These are phyloP conservation scores for Solanum chiquidenum DNA, from an alignment of 257 asterid genomes.

Conservation along the genomic window DNA sequence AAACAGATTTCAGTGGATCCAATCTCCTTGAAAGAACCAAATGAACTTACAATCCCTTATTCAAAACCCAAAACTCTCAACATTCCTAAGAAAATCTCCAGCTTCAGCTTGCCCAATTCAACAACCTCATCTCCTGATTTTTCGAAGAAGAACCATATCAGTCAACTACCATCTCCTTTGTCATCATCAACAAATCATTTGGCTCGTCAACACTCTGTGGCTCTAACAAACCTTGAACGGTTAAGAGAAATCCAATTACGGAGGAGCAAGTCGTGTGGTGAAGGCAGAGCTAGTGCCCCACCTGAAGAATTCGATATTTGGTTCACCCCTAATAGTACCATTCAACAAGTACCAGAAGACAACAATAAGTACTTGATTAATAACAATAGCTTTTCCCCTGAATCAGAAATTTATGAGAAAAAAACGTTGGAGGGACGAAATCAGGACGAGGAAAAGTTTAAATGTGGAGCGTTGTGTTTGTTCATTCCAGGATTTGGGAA, in stretches of 20 bases:
- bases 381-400: background rate
- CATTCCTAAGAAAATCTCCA: conserved; percentile 26
- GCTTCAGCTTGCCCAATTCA: conserved; percentile 60
- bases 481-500: conserved; percentile 70
- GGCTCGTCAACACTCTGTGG: conserved; percentile 55
- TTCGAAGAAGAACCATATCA: conserved; percentile 1
- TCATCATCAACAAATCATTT: conserved; percentile 11
- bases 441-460: conserved; percentile 32
- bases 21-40: background rate
- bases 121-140: conserved; percentile 36
- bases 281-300: conserved; percentile 46
- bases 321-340: conserved; percentile 3
- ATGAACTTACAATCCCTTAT: background rate
- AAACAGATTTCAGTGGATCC: conserved; percentile 6
- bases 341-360: background rate
- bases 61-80: conserved; percentile 2
- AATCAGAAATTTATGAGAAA: background rate
- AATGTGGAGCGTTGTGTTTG: conserved; percentile 67
- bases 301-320: conserved; percentile 57
- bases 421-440: background rate
- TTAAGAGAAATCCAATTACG: conserved; percentile 39
- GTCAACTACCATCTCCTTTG: conserved; percentile 4
- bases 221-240: conserved; percentile 55
- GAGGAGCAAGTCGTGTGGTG: conserved; percentile 76
- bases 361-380: background rate